Conservation (phyloP, 2,329 filamentous ascomycete species). For the Exophiala oligosperma region DNA sequence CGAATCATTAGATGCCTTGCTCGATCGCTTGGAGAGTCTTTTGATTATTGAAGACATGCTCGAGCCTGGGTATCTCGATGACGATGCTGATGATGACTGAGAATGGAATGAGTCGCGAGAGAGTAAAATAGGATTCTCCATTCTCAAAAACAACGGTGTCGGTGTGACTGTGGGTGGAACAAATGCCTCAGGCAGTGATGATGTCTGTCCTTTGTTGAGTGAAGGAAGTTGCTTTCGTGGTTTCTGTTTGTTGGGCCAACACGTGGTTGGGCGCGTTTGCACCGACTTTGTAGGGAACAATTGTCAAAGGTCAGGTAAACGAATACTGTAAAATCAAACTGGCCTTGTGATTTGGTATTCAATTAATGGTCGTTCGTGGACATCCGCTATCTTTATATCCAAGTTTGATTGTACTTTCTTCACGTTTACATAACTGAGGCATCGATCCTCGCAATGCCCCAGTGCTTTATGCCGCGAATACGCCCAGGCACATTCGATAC, state of each 20-base stretch:
- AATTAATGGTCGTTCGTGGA: background rate
- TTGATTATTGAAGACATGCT: slow-evolving; percentile 18
- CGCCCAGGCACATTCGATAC: background rate
- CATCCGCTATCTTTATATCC: background rate
- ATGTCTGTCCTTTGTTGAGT: background rate
- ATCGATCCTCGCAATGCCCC: background rate
- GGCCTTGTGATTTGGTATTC: too few relatives aligned
- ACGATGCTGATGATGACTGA: slow-evolving; percentile 6
- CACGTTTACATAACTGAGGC: background rate
- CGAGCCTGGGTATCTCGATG: slow-evolving; percentile 2
- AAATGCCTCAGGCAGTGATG: background rate
- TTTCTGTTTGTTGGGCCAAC: background rate
- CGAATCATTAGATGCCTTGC: background rate
- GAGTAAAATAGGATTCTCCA: slow-evolving; percentile 9
- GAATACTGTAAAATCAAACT: too few relatives aligned
- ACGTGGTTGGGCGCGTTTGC: background rate
- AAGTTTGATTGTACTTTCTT: background rate
- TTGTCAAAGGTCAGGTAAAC: too few relatives aligned
- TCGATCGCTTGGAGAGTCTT: slow-evolving; percentile 16
- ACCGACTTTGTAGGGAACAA: too few relatives aligned
- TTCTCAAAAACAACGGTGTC: background rate
- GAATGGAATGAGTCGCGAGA: slow-evolving; percentile 15
- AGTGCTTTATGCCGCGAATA: background rate
- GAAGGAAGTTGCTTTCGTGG: background rate
- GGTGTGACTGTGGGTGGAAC: background rate